phyloP scores from a whole-genome alignment of 2,329 filamentous ascomycete genomes.

The Penicillium brevicompactum region DNA sequence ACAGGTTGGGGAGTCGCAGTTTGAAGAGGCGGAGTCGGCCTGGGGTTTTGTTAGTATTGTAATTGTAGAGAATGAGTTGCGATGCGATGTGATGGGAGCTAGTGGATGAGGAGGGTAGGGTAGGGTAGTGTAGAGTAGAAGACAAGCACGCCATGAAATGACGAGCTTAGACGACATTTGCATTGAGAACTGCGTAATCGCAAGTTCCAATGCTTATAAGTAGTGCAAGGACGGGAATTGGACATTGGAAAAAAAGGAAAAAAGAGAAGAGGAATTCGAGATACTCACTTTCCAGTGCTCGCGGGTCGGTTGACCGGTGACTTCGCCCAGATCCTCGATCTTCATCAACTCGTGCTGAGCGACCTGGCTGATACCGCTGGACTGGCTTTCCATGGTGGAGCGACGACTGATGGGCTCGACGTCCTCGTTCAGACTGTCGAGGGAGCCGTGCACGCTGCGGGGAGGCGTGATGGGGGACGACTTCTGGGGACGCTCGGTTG shows the following conservation, averaged over 20 bases:
- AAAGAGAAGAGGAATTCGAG: not conserved
- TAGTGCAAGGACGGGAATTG: not conserved
- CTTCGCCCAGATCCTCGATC: constrained; percentile 55
- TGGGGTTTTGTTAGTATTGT: constrained; percentile 33
- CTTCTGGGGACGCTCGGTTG: constrained; percentile 56
- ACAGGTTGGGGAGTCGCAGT: constrained; percentile 62
- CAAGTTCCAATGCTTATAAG: constrained; percentile 22
- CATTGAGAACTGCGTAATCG: constrained; percentile 22
- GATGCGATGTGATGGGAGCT: too few species aligned
- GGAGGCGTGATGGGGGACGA: constrained; percentile 51
- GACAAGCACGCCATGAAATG: constrained; percentile 32
- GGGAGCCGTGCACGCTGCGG: constrained; percentile 57
- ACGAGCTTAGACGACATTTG: constrained; percentile 27
- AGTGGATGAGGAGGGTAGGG: not conserved
- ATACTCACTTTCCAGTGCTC: constrained; percentile 67
- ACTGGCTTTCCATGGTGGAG: constrained; percentile 44
- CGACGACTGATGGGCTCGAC: constrained; percentile 39
- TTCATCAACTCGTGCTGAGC: constrained; percentile 57
- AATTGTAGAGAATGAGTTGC: not conserved
- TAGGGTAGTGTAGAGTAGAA: not conserved
- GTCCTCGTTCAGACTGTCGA: constrained; percentile 50
- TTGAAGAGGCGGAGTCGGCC: constrained; percentile 59
- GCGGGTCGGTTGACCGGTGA: constrained; percentile 61
- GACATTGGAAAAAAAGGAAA: too few species aligned
- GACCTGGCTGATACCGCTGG: constrained; percentile 48